Evolutionary conservation across 805 yeast species (phyloP).

Genomic region (Saccharomyces cerevisiae): DNA sequence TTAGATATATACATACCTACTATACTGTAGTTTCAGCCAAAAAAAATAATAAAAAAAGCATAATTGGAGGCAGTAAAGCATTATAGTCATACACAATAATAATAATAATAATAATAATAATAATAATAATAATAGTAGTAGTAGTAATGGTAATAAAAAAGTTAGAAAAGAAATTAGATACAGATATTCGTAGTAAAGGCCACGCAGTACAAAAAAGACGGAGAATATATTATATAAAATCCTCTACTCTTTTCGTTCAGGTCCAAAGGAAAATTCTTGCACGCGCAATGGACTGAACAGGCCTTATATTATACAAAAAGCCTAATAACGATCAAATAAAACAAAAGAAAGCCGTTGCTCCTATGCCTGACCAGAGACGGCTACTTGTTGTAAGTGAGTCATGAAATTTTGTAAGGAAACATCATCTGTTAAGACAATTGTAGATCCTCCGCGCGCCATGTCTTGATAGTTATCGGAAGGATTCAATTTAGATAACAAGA

Average conservation of each 20-base stretch:
- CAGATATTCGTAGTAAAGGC: not conserved
- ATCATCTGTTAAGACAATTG: slow-evolving; percentile 93
- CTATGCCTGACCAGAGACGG: slow-evolving; percentile 47
- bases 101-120: not conserved
- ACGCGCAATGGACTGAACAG: not conserved
- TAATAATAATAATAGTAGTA: not conserved
- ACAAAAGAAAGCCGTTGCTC: not conserved
- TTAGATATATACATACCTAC: slow-evolving; percentile 6
- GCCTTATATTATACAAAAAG: not conserved
- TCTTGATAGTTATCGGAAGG: slow-evolving; percentile 80
- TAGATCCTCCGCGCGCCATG: slow-evolving; percentile 42
- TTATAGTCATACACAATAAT: not conserved
- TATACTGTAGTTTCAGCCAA: not conserved
- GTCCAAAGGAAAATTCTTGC: not conserved
- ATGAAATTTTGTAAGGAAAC: slow-evolving; percentile 91
- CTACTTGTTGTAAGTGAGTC: slow-evolving; percentile 87
- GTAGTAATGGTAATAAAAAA: not conserved
- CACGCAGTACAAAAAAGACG: not conserved
- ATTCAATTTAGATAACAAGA: slow-evolving; percentile 86
- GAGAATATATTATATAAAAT: not conserved
- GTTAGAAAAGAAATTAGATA: not conserved
- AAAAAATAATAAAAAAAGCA: not conserved
- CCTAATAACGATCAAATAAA: not conserved
- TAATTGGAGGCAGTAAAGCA: not conserved
- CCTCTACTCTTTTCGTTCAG: not conserved